Evolutionary conservation across 305 asterid genomes (phyloP).

Genomic region (Solanum chacoense): DNA sequence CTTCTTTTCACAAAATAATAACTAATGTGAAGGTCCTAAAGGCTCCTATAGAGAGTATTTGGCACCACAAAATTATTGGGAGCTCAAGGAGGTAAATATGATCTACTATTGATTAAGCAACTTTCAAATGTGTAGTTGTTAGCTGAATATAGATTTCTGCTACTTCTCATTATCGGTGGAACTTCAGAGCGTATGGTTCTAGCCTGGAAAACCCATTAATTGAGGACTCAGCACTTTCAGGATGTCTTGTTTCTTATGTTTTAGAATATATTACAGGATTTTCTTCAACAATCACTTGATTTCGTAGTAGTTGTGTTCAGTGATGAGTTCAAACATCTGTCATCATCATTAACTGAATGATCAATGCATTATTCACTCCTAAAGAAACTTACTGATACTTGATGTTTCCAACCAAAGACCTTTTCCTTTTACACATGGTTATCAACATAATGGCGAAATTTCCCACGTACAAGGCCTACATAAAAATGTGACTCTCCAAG

Average conservation of each 20-base stretch:
- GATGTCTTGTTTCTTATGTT: neutral
- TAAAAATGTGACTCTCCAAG: neutral
- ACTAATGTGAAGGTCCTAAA: neutral
- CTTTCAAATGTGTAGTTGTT: neutral
- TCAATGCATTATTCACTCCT: neutral
- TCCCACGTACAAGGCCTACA: neutral
- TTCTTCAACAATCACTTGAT: neutral
- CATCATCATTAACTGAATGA: neutral
- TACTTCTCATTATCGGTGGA: neutral
- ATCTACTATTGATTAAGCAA: neutral
- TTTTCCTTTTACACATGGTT: neutral
- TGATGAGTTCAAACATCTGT: neutral
- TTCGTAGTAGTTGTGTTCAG: neutral
- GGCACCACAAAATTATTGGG: neutral
- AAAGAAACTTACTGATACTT: neutral
- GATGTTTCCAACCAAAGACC: neutral
- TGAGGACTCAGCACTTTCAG: neutral
- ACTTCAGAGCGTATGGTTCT: neutral
- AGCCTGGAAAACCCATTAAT: neutral
- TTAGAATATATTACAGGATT: neutral
- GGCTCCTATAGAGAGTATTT: neutral
- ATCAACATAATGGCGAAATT: neutral
- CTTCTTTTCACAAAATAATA: neutral
- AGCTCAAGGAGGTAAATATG: neutral
- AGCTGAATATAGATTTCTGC: neutral